Percentiles rank a stretch among this genome's conserved stretches.
phyloP scores from a whole-genome alignment of 2,329 filamentous ascomycete genomes.

The Fusarium sp. region DNA sequence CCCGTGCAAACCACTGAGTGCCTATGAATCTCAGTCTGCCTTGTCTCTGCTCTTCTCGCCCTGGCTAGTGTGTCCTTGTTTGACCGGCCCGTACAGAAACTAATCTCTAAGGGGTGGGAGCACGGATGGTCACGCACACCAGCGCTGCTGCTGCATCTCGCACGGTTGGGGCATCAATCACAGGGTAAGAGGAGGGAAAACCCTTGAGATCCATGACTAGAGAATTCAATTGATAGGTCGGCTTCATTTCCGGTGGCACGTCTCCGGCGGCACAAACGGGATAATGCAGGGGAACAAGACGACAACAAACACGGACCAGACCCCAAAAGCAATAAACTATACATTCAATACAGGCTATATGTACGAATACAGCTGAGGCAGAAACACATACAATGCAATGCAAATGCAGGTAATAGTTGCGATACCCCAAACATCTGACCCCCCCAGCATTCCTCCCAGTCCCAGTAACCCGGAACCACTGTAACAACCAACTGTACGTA shows the following conservation, averaged over 20 bases:
- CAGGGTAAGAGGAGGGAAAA: not conserved
- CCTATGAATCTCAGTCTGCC: not conserved
- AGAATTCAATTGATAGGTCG: conserved; percentile 11
- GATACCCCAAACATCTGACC: not conserved
- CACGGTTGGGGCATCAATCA: conserved; percentile 35
- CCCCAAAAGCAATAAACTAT: conserved; percentile 13
- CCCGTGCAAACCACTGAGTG: conserved; percentile 27
- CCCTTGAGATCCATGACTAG: not conserved
- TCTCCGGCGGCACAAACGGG: conserved; percentile 20
- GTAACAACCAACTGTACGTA: not conserved
- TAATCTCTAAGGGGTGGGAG: conserved; percentile 5
- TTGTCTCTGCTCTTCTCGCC: not conserved
- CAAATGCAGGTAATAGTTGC: not conserved
- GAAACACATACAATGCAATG: not conserved
- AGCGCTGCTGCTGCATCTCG: conserved; percentile 25
- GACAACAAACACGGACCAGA: conserved; percentile 17
- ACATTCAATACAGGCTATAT: not conserved
- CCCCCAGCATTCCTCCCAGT: conserved; percentile 23
- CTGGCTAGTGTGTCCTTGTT: conserved; percentile 3
- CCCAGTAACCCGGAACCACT: conserved; percentile 26
- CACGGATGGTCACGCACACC: conserved; percentile 29
- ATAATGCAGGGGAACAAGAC: conserved; percentile 19
- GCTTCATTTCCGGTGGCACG: conserved; percentile 32
- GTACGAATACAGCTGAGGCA: not conserved
- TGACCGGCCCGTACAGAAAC: conserved; percentile 3